Evolutionary conservation across 768 basidiomycete genomes (phyloP).

Genomic region (Suillus subaureus): DNA sequence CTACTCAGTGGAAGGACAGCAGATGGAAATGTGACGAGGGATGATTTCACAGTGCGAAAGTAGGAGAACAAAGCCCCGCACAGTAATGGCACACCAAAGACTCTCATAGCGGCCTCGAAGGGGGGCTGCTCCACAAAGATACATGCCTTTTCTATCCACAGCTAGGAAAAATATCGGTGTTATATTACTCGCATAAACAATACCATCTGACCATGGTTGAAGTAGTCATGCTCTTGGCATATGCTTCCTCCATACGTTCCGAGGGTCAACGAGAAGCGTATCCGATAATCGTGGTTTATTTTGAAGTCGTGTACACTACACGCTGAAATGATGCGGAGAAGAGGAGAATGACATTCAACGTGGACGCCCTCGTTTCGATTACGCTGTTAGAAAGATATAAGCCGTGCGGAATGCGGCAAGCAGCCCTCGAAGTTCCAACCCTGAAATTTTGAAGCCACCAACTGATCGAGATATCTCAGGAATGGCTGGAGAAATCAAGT

Average conservation of each 20-base stretch:
- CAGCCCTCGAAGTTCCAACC: background rate
- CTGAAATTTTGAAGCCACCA: background rate
- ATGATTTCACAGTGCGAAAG: conserved; percentile 14
- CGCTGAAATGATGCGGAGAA: background rate
- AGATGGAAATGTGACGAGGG: conserved; percentile 35
- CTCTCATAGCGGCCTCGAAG: conserved; percentile 14
- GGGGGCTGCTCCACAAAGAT: conserved; percentile 5
- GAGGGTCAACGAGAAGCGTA: background rate
- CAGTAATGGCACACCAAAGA: conserved; percentile 24
- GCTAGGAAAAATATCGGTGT: conserved; percentile 9
- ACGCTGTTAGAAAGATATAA: background rate
- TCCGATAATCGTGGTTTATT: background rate
- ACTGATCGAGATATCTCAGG: background rate
- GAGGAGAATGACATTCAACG: background rate
- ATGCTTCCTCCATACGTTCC: background rate
- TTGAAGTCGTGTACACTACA: background rate
- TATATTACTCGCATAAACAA: background rate
- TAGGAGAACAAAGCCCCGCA: conserved; percentile 25
- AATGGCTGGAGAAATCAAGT: background rate
- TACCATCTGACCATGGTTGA: conserved; percentile 20
- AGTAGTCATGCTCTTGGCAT: background rate
- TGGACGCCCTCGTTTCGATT: background rate
- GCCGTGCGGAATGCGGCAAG: background rate
- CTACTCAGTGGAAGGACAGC: conserved; percentile 29
- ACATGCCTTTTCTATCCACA: conserved; percentile 18